Conservation (phyloP, 2,329 filamentous ascomycete genomes). For the Cladophialophora psammophila region DNA sequence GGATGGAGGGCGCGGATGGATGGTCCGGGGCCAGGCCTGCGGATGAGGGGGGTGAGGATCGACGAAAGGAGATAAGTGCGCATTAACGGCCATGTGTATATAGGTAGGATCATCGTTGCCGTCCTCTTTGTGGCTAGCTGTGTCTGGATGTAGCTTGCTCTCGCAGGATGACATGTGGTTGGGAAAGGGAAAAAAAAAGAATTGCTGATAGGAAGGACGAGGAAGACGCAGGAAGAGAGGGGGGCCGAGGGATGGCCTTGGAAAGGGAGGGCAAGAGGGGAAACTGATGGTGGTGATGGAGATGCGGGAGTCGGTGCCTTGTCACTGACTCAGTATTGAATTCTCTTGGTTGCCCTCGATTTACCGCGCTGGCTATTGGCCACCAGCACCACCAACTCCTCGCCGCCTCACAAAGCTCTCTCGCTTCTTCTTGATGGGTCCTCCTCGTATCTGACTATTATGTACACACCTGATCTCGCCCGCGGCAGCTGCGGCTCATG, state of each 20-base stretch:
- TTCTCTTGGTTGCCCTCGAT: background rate
- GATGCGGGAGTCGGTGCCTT: background rate
- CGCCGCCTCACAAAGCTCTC: background rate
- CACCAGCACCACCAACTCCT: background rate
- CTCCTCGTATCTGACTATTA: background rate
- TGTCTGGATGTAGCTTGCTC: background rate
- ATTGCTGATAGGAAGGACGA: background rate
- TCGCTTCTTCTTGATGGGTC: background rate
- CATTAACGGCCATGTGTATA: background rate
- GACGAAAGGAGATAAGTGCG: background rate
- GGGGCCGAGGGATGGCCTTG: too few species aligned
- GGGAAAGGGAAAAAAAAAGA: constrained; percentile 13
- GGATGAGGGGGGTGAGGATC: background rate
- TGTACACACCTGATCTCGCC: background rate
- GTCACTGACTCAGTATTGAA: background rate
- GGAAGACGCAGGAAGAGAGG: background rate
- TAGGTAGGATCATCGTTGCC: background rate
- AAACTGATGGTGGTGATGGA: background rate
- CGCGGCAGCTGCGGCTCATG: background rate
- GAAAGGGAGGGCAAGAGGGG: background rate
- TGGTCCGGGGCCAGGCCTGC: background rate
- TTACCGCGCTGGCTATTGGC: background rate
- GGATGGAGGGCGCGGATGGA: background rate
- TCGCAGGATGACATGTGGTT: constrained; percentile 5
- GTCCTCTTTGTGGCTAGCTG: constrained; percentile 7